Conservation (phyloP, 768 basidiomycete genomes). For the Podaxis sp. region DNA sequence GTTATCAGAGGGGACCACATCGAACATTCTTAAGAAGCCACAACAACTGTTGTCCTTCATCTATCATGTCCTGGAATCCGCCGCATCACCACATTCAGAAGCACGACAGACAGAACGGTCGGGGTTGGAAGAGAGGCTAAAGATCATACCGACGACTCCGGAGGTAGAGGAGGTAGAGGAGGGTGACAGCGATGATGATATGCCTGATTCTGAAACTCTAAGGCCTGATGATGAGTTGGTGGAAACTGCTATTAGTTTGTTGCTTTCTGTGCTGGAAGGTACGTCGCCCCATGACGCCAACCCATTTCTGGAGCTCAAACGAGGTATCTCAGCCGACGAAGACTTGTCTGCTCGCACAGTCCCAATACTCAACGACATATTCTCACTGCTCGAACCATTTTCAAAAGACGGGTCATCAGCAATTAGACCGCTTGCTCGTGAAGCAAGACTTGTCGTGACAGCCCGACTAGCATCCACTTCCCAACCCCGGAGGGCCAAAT, state of each 20-base stretch:
- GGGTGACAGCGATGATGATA: conserved; percentile 61
- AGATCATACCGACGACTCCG: conserved; percentile 29
- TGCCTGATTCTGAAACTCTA: conserved; percentile 35
- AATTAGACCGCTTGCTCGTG: conserved; percentile 61
- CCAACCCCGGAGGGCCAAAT: conserved; percentile 5
- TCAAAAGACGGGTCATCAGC: conserved; percentile 44
- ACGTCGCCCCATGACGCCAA: conserved; percentile 12
- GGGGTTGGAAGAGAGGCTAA: conserved; percentile 22
- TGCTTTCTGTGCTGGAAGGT: conserved; percentile 90
- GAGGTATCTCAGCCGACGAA: conserved; percentile 42
- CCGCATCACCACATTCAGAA: conserved; percentile 24
- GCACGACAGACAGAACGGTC: conserved; percentile 20
- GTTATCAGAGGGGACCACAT: conserved; percentile 52
- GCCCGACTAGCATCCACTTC: conserved; percentile 71
- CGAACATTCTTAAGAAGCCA: conserved; percentile 61
- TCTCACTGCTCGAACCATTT: conserved; percentile 57
- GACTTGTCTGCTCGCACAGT: conserved; percentile 57
- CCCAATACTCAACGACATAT: conserved; percentile 71
- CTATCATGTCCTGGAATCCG: conserved; percentile 66
- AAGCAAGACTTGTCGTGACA: conserved; percentile 82
- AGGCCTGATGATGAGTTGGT: conserved; percentile 61
- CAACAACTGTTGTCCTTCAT: conserved; percentile 80
- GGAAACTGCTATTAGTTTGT: conserved; percentile 73
- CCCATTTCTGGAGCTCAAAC: not conserved
- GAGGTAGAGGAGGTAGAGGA: conserved; percentile 43